Percentiles rank a stretch among this genome's conserved stretches.
phyloP scores from a whole-genome alignment of 2,329 filamentous ascomycete genomes.

The Pseudocercospora macadamiae region DNA sequence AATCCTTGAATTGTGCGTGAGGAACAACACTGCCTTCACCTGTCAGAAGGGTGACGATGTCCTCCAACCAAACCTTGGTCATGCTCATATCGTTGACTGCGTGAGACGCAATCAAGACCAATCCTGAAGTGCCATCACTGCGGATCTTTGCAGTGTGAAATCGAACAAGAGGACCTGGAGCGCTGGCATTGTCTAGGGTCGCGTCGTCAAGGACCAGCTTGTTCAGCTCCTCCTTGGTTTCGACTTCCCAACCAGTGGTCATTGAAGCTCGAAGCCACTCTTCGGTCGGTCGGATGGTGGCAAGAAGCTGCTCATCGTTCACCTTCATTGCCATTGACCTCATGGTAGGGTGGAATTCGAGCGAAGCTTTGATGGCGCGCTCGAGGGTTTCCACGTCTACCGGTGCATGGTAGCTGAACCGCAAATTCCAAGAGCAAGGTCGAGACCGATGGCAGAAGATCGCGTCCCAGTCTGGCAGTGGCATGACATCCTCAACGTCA shows the following conservation, averaged over 20 bases:
- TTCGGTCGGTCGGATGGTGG: constrained; percentile 32
- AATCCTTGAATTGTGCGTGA: constrained; percentile 37
- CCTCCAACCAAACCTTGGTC: constrained; percentile 40
- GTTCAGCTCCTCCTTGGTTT: constrained; percentile 35
- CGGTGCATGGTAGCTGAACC: constrained; percentile 35
- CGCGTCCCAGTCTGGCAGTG: constrained; percentile 39
- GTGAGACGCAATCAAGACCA: constrained; percentile 37
- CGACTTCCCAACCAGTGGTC: constrained; percentile 35
- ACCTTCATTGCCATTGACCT: constrained; percentile 34
- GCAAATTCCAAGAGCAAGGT: constrained; percentile 37
- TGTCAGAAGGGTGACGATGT: constrained; percentile 33
- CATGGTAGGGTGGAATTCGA: constrained; percentile 36
- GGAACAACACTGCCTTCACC: constrained; percentile 31
- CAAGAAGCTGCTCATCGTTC: constrained; percentile 33
- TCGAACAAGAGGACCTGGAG: constrained; percentile 35
- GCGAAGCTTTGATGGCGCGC: constrained; percentile 32
- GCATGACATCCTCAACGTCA: constrained; percentile 40
- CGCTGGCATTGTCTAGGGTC: constrained; percentile 33
- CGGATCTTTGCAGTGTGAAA: constrained; percentile 35
- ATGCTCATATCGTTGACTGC: constrained; percentile 39
- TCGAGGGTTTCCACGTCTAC: constrained; percentile 28
- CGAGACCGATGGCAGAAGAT: constrained; percentile 36
- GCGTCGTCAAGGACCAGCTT: constrained; percentile 33
- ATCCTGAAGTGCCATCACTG: constrained; percentile 33
- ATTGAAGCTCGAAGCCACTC: constrained; percentile 35